These are phyloP conservation scores for Lagerstroemia speciosa DNA, from an alignment of 345 rosid genomes.

Conservation along the genomic window DNA sequence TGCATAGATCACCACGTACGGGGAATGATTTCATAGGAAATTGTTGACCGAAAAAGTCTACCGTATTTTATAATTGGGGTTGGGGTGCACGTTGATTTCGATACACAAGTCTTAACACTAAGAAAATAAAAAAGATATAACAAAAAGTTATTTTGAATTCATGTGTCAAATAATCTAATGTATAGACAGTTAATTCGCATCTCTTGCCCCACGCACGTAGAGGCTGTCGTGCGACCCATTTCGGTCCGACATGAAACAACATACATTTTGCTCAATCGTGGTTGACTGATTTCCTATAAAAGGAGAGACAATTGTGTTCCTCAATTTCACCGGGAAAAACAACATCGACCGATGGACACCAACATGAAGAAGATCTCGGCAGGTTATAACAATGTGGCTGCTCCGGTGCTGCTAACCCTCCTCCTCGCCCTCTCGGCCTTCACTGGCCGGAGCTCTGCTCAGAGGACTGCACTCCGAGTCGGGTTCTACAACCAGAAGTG, in stretches of 20 bases:
- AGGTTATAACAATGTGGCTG: background rate
- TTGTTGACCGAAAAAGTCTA: no score
- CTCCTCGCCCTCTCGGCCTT: constrained; percentile 24
- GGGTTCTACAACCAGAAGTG: constrained; percentile 32
- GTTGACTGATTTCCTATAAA: background rate
- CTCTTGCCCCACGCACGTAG: background rate
- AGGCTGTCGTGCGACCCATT: background rate
- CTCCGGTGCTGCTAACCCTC: constrained; percentile 10
- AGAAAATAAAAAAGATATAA: no score
- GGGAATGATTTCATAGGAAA: no score
- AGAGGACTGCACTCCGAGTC: constrained; percentile 11
- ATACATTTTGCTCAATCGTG: background rate
- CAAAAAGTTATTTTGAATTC: no score
- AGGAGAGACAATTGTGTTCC: background rate
- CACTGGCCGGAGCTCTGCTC: constrained; percentile 22
- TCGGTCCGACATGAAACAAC: background rate
- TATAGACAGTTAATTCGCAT: no score
- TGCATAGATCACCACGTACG: no score
- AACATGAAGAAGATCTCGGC: background rate
- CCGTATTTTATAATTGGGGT: no score
- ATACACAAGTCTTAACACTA: no score
- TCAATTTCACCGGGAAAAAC: background rate
- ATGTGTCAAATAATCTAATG: no score
- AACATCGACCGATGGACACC: background rate
- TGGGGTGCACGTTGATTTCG: no score